Evolutionary conservation across 202 grass and related monocot species (phyloP).

Genomic region (Zizania palustris): DNA sequence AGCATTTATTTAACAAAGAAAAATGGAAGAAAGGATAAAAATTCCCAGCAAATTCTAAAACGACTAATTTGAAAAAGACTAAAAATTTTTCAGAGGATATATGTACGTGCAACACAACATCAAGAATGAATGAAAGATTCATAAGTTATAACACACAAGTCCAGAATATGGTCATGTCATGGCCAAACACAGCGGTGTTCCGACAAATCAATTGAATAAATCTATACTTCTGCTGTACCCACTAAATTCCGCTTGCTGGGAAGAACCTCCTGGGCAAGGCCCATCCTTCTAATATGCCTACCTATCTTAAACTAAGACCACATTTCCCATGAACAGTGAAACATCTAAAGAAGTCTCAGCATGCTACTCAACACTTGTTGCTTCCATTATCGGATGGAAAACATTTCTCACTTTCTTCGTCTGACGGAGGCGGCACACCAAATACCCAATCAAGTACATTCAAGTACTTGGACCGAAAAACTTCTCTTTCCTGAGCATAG

Average conservation of each 20-base stretch:
- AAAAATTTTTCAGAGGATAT: background rate
- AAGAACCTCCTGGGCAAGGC: conserved; percentile 40
- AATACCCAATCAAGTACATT: conserved; percentile 99
- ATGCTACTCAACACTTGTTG: conserved; percentile 39
- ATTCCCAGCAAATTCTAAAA: too few species aligned
- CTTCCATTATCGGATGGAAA: conserved; percentile 34
- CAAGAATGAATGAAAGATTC: background rate
- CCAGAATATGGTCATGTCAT: conserved; percentile 16
- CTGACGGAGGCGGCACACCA: conserved; percentile 58
- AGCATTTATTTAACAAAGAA: too few species aligned
- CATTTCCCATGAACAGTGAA: conserved; percentile 25
- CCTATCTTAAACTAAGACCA: conserved; percentile 32
- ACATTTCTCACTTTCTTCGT: conserved; percentile 18
- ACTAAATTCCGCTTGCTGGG: background rate
- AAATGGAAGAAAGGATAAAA: too few species aligned
- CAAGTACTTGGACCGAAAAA: conserved; percentile 90
- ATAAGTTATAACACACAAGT: conserved; percentile 8
- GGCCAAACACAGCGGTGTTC: background rate
- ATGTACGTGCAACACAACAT: background rate
- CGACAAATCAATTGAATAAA: conserved; percentile 49
- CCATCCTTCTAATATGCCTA: background rate
- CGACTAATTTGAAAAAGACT: too few species aligned
- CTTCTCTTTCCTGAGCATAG: conserved; percentile 90
- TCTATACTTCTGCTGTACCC: conserved; percentile 36
- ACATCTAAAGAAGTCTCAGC: conserved; percentile 1